Base-by-base conservation (phyloP, 345 rosid genomes). In the Reutealis trisperma region DNA sequence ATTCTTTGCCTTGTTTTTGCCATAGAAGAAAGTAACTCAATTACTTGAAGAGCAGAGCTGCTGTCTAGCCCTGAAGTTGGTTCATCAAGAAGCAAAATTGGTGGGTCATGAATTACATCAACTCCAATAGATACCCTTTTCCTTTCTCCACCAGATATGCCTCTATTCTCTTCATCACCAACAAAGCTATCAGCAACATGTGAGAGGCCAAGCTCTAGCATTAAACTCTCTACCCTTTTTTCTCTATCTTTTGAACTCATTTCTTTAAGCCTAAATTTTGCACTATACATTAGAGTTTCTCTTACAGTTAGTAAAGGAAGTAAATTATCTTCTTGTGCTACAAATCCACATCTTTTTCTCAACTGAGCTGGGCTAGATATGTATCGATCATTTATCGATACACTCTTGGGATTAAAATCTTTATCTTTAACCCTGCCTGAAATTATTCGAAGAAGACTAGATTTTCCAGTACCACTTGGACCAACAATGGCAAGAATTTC, bases 401-500 rank as follows among this genome's bases (percentile, higher is more conserved):
- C 81, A 24, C 85, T 80, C 57, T 81, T 83, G 0, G 93, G 85
- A 73, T 91, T 87, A 14, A 91, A 90, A 25, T 84, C 85, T 63
- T 69, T 69, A 57, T 84, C 88, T 73, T 71, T 82, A 3, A 91
- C 91, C 81, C 98, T 82, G 42, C 98, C 97, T 4, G 98, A 86
- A 54, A 95, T 79, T 64, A 90, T 82, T 55, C 89, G 83, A 65
- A 95, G 87, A 60, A 95, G 96, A 5, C 89, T 90, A 0, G 98
- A 95, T 80, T 95, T 95, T 49, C 98, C 97, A 0, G 98, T 90
- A 14, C 98, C 97, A 55, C 98, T 94, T 0, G 94, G 94, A 19
- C 98, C 96, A 15, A 93, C 93, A 45, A 94, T 76, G 64, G 97
- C 98, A 2, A 91, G 84, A 80, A 91, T 82, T 74, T 93, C 90